Conservation (phyloP, 2,329 filamentous ascomycete genomes). For the Tolypocladium guangdongense region DNA sequence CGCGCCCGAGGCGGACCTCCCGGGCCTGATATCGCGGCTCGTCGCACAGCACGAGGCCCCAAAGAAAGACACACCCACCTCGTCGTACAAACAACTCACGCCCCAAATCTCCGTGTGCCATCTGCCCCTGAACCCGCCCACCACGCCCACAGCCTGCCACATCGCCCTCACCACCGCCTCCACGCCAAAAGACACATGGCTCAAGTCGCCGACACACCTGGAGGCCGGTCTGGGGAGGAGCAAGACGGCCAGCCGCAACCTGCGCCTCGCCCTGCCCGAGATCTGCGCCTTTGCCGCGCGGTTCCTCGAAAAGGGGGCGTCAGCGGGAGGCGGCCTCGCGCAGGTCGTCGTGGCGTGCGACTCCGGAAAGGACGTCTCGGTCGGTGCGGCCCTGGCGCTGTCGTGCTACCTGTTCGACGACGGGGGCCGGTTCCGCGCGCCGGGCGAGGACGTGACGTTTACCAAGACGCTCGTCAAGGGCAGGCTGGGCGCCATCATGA, state of each 20-base stretch:
- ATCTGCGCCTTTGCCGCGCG: conserved; percentile 45
- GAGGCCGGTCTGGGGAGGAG: conserved; percentile 56
- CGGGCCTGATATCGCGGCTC: conserved; percentile 35
- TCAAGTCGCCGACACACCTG: conserved; percentile 27
- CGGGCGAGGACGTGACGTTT: conserved; percentile 25
- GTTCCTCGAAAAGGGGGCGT: conserved; percentile 17
- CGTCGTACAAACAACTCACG: conserved; percentile 17
- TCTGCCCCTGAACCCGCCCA: conserved; percentile 13
- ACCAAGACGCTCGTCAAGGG: conserved; percentile 70
- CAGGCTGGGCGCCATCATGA: conserved; percentile 73
- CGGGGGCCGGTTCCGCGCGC: conserved; percentile 34
- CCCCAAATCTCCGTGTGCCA: conserved; percentile 25
- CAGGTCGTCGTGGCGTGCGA: conserved; percentile 56
- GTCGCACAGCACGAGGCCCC: conserved; percentile 18
- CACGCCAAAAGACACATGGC: conserved; percentile 33
- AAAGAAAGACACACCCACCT: neutral
- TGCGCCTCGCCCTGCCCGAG: conserved; percentile 58
- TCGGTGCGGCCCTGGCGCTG: conserved; percentile 66
- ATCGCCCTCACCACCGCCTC: conserved; percentile 31
- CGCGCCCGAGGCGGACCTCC: conserved; percentile 54
- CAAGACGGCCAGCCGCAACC: conserved; percentile 72
- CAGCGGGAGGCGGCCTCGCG: neutral
- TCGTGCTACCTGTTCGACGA: conserved; percentile 64
- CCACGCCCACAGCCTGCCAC: conserved; percentile 18
- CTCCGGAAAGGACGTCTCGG: conserved; percentile 68